Base-by-base conservation (phyloP, 306 rosid genomes). In the Trichosanthes cucumerina region DNA sequence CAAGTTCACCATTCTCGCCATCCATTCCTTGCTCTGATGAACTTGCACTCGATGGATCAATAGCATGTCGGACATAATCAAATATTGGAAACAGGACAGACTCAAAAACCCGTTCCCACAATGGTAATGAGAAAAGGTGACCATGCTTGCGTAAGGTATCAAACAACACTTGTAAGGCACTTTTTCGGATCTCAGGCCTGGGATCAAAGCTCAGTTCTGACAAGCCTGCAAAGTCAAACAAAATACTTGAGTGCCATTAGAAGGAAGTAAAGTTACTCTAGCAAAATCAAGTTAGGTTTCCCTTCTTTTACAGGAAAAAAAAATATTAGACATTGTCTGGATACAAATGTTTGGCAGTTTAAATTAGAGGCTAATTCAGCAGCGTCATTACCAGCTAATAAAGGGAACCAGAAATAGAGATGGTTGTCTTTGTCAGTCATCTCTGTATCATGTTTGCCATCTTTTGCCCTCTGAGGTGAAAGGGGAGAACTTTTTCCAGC, bases 131-230 rank as follows among this genome's bases (percentile, higher is more conserved):
- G 84, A 96, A 96, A 82, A 86, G 99, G 81, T 96, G 98, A 62
- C 99, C 99, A 63, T 96, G 98, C 87, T 87, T 96, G 81, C 99
- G 98, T 80, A 96, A 88, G 81, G 97, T 91, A 79, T 91, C 98
- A 86, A 96, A 96, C 71, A 96, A 85, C 36, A 93, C 90, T 79
- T 96, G 93, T 79, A 96, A 85, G 83, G 99, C 96, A 84, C 89
- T 90, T 87, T 91, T 93, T 84, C 99, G 92, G 79, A 96, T 90
- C 87, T 96, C 99, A 11, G 98, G 96, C 89, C 99, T 91, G 60
- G 94, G 96, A 70, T 96, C 99, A 83, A 96, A 96, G 90, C 98
- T 93, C 79, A 96, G 98, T 86, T 96, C 98, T 9, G 99, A 96
- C 85, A 96, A 86, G 81, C 99, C 99, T 96, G 89, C 86, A 87